These are phyloP conservation scores for Talaromyces amestolkiae DNA, from an alignment of 2,329 filamentous ascomycete genomes.

Conservation along the genomic window DNA sequence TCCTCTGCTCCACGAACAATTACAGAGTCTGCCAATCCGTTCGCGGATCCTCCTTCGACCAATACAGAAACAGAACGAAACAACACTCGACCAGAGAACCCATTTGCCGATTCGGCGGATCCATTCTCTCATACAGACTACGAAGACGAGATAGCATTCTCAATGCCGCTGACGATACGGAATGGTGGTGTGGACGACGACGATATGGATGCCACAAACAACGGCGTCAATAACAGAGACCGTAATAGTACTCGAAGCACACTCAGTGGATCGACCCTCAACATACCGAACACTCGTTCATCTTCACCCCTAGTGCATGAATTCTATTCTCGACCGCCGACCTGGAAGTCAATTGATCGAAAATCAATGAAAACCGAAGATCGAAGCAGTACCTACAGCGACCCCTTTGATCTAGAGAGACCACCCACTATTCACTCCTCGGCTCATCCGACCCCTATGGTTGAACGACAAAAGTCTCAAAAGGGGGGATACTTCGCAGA, in stretches of 20 bases:
- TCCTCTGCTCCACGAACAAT: background rate
- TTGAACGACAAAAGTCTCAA: constrained; percentile 7
- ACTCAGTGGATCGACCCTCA: constrained; percentile 11
- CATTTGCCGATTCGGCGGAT: background rate
- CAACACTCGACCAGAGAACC: background rate
- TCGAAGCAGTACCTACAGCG: constrained; percentile 30
- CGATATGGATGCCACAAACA: background rate
- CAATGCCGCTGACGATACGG: constrained; percentile 11
- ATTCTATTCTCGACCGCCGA: constrained; percentile 3
- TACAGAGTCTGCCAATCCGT: background rate
- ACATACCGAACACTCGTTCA: constrained; percentile 1
- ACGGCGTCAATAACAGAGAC: background rate
- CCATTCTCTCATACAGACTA: background rate
- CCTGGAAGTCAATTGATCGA: constrained; percentile 5
- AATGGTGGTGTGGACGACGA: background rate
- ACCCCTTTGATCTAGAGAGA: constrained; percentile 38
- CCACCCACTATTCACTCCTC: constrained; percentile 18
- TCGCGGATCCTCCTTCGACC: background rate
- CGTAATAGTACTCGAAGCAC: background rate
- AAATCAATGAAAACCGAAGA: constrained; percentile 5
- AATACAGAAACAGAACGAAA: background rate
- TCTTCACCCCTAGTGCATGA: constrained; percentile 10
- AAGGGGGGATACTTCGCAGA: constrained; percentile 4
- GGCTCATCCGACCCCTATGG: background rate
- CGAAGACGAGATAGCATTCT: background rate